These are phyloP conservation scores for Annulohypoxylon nitens DNA, from an alignment of 495 filamentous ascomycete genomes.

Conservation along the genomic window DNA sequence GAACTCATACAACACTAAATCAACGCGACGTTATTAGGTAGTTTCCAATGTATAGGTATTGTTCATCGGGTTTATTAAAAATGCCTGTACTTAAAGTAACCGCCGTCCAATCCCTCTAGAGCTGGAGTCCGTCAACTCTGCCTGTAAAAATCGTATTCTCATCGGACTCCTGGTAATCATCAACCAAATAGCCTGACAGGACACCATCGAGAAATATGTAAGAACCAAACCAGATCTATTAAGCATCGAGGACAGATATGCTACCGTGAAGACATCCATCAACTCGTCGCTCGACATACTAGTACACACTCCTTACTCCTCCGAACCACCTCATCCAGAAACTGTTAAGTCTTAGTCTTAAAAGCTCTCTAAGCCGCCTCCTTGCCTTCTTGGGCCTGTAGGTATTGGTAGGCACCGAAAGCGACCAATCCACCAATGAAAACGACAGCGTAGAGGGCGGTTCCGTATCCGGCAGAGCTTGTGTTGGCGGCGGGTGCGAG, in stretches of 20 bases:
- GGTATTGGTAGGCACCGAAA: conserved; percentile 89
- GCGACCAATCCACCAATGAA: conserved; percentile 81
- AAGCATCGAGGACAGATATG: conserved; percentile 34
- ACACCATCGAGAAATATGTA: conserved; percentile 22
- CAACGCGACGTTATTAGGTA: conserved; percentile 17
- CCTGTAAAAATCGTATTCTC: conserved; percentile 19
- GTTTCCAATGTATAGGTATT: neutral
- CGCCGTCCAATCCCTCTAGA: conserved; percentile 14
- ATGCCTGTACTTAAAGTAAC: conserved; percentile 25
- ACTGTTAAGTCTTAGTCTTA: neutral
- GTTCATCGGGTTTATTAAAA: conserved; percentile 35
- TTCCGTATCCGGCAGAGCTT: conserved; percentile 70
- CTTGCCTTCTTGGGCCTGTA: conserved; percentile 71
- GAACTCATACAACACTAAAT: conserved; percentile 17
- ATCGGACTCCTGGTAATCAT: conserved; percentile 14
- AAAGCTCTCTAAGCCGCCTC: conserved; percentile 37
- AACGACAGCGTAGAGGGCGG: conserved; percentile 86
- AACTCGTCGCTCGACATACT: conserved; percentile 32
- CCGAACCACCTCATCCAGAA: conserved; percentile 11
- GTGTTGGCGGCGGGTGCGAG: conserved; percentile 65
- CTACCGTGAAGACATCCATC: conserved; percentile 38
- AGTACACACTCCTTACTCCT: conserved; percentile 17
- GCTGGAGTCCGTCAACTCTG: conserved; percentile 15
- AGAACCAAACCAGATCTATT: conserved; percentile 44
- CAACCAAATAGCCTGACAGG: conserved; percentile 28